phyloP scores from a whole-genome alignment of 148 eudicot genomes.

The Selenicereus undatus region DNA sequence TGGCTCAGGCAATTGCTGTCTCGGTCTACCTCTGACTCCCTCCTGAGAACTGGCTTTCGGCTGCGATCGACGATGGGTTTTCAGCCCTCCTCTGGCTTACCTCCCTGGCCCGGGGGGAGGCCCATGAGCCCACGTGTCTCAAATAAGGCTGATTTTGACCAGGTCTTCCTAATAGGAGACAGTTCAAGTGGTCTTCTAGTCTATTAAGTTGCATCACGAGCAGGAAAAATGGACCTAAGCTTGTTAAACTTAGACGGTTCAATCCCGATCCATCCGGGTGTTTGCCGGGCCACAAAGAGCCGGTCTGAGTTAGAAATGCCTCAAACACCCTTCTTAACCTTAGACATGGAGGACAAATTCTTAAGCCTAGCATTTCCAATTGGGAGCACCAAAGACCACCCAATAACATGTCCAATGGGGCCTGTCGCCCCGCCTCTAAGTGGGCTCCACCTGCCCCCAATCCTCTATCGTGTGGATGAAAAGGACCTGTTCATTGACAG shows the following conservation, averaged over 20 bases:
- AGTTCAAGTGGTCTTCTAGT: too few species aligned
- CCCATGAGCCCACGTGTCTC: too few species aligned
- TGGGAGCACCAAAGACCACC: too few species aligned
- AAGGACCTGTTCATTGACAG: constrained; percentile 66
- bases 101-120: too few species aligned
- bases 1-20: constrained; percentile 35
- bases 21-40: constrained; percentile 62
- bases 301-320: constrained; percentile 69
- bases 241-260: constrained; percentile 50
- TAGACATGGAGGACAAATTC: constrained; percentile 83
- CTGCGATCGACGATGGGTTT: constrained; percentile 54
- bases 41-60: constrained; percentile 76
- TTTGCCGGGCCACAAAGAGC: constrained; percentile 52
- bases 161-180: too few species aligned
- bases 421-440: constrained; percentile 42
- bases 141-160: too few species aligned
- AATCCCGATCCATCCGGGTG: constrained; percentile 72
- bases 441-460: constrained; percentile 46
- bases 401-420: constrained; percentile 82
- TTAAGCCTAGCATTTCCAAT: constrained; percentile 57
- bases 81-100: constrained; percentile 62
- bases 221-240: constrained; percentile 33
- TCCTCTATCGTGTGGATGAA: constrained; percentile 65
- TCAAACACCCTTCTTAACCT: constrained; percentile 66
- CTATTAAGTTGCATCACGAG: too few species aligned